Evolutionary conservation across 1,284 basidiomycete species (phyloP).

Genomic region (Neonothopanus nambi): DNA sequence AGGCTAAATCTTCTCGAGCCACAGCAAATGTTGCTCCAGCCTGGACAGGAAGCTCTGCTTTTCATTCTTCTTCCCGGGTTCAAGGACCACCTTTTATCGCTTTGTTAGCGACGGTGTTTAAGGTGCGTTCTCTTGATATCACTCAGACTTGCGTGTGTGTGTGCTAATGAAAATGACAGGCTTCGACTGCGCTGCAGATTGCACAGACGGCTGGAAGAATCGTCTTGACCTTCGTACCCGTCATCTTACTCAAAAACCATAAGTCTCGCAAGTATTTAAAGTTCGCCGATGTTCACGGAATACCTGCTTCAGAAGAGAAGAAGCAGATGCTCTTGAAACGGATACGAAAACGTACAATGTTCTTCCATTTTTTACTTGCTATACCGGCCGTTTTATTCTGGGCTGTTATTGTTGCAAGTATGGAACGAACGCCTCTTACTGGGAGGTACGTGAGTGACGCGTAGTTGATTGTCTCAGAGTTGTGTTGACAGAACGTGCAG

Average conservation of each 20-base stretch:
- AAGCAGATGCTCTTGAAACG: slow-evolving; percentile 45
- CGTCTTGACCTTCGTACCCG: slow-evolving; percentile 70
- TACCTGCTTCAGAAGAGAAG: slow-evolving; percentile 50
- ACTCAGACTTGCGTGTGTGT: slow-evolving; percentile 3
- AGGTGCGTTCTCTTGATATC: slow-evolving; percentile 30
- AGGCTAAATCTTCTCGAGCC: slow-evolving; percentile 1
- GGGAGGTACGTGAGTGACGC: slow-evolving; percentile 64
- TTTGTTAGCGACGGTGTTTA: slow-evolving; percentile 39
- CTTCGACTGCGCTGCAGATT: slow-evolving; percentile 60
- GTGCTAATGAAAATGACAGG: slow-evolving; percentile 31
- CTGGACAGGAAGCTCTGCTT: slow-evolving; percentile 21
- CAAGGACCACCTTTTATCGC: slow-evolving; percentile 30
- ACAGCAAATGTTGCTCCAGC: background rate
- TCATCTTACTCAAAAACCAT: slow-evolving; percentile 58
- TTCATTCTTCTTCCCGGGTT: slow-evolving; percentile 39
- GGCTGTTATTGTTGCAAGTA: slow-evolving; percentile 72
- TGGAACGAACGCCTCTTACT: slow-evolving; percentile 83
- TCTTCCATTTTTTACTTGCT: slow-evolving; percentile 62
- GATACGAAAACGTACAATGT: slow-evolving; percentile 47
- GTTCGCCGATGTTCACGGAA: slow-evolving; percentile 52
- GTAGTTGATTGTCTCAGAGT: slow-evolving; percentile 9
- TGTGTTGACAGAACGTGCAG: slow-evolving; percentile 35
- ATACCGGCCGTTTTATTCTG: slow-evolving; percentile 73
- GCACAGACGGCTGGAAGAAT: slow-evolving; percentile 67
- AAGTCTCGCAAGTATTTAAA: slow-evolving; percentile 52